These are phyloP conservation scores for Letharia columbiana DNA, from an alignment of 495 filamentous ascomycete genomes.

Conservation along the genomic window DNA sequence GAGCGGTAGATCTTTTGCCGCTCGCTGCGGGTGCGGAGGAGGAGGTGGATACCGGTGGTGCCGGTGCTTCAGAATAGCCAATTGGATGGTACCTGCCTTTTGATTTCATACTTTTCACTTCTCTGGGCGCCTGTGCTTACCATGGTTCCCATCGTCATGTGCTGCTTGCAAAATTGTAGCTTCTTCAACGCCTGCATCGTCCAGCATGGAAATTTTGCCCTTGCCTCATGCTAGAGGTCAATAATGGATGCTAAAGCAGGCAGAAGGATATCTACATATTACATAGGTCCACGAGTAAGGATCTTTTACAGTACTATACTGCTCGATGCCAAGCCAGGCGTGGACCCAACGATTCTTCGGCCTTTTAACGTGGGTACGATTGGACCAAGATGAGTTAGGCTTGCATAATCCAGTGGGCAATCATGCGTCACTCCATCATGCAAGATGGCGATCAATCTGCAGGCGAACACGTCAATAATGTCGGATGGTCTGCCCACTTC, in stretches of 20 bases:
- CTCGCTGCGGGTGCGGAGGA: constrained; percentile 5
- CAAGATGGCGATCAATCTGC: constrained; percentile 8
- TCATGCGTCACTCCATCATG: constrained; percentile 1
- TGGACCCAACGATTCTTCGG: constrained; percentile 2
- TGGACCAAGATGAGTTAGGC: constrained; percentile 7
- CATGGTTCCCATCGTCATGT: background rate
- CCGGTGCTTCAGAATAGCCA: background rate
- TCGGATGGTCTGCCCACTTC: background rate
- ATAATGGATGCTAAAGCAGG: too few species aligned
- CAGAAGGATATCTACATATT: too few species aligned
- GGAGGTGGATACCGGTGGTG: background rate
- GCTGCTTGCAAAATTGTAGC: background rate
- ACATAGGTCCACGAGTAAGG: background rate
- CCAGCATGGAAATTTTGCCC: background rate
- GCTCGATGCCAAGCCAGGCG: background rate
- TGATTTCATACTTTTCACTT: background rate
- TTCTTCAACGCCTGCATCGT: background rate
- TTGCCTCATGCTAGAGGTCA: background rate
- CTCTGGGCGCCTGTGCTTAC: constrained; percentile 3
- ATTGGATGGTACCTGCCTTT: background rate
- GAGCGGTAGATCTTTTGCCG: constrained; percentile 10
- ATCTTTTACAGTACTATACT: background rate
- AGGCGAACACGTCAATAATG: background rate
- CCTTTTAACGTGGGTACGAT: constrained; percentile 9
- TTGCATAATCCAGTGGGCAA: constrained; percentile 7